Conservation (phyloP, 306 rosid genomes). For the Mimosa pudica region DNA sequence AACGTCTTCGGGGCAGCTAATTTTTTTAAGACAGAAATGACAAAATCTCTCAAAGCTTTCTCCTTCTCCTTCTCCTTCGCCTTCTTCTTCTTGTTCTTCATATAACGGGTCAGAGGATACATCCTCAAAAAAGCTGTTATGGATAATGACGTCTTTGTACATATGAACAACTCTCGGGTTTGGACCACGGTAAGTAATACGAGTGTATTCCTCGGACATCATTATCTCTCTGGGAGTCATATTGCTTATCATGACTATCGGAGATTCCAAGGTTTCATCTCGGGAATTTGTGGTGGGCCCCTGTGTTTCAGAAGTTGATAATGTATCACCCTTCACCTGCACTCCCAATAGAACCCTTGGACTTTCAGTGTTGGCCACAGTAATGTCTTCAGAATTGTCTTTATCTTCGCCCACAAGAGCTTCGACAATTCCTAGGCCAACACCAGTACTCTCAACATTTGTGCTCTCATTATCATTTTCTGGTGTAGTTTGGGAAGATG, state of each 20-base stretch:
- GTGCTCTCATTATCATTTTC: slow-evolving; percentile 41
- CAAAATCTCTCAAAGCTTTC: slow-evolving; percentile 58
- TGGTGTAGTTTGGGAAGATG: slow-evolving; percentile 59
- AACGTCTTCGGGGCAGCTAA: slow-evolving; percentile 57
- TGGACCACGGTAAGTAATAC: slow-evolving; percentile 77
- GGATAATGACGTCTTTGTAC: slow-evolving; percentile 68
- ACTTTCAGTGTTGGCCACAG: slow-evolving; percentile 43
- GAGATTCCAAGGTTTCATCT: slow-evolving; percentile 36
- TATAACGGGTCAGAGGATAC: slow-evolving; percentile 29
- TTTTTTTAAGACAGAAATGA: slow-evolving; percentile 58
- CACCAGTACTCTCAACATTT: slow-evolving; percentile 60
- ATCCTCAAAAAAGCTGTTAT: slow-evolving; percentile 53
- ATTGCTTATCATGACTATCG: slow-evolving; percentile 46
- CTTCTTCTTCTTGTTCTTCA: slow-evolving; percentile 35
- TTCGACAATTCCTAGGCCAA: slow-evolving; percentile 84
- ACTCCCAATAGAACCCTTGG: slow-evolving; percentile 81
- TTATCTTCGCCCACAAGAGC: slow-evolving; percentile 62
- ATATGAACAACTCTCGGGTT: slow-evolving; percentile 84
- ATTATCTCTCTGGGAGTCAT: slow-evolving; percentile 76
- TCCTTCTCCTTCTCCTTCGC: slow-evolving; percentile 20
- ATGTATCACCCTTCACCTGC: slow-evolving; percentile 77
- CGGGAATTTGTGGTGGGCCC: slow-evolving; percentile 38
- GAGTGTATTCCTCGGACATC: slow-evolving; percentile 87
- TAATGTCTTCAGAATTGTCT: slow-evolving; percentile 39
- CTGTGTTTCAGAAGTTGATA: slow-evolving; percentile 47